Percentiles rank a stretch among this genome's conserved stretches.
These are phyloP conservation scores for Teunomyces barrocoloradensis DNA, from an alignment of 805 yeast genomes.

Conservation along the genomic window DNA sequence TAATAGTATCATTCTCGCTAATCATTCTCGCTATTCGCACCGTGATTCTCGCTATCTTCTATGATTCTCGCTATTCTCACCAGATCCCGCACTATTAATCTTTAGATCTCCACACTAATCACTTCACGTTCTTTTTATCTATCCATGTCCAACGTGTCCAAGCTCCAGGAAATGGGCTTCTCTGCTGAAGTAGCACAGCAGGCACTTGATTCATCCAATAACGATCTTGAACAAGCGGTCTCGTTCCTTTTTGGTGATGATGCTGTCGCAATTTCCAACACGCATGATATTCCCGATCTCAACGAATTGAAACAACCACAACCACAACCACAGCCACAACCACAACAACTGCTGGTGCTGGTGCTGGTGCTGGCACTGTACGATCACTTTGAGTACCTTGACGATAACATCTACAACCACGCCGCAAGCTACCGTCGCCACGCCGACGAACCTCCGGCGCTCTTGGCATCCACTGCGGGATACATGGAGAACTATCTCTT, in stretches of 20 bases:
- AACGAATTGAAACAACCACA: conserved; percentile 1
- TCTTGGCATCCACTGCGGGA: conserved; percentile 13
- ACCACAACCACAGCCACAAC: neutral
- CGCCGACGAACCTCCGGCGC: conserved; percentile 14
- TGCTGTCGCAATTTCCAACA: conserved; percentile 26
- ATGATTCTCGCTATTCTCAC: neutral
- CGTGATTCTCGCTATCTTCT: neutral
- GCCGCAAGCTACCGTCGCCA: conserved; percentile 35
- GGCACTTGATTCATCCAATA: conserved; percentile 33
- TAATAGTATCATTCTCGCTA: no score
- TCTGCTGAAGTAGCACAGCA: conserved; percentile 31
- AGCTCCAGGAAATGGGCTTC: conserved; percentile 40
- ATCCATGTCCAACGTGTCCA: conserved; percentile 12
- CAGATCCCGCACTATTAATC: neutral
- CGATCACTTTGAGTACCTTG: neutral
- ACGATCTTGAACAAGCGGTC: conserved; percentile 33
- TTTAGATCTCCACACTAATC: no score
- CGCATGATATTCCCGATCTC: conserved; percentile 32
- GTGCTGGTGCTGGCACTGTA: neutral
- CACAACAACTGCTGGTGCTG: neutral
- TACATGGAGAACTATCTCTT: conserved; percentile 25
- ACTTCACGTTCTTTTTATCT: neutral
- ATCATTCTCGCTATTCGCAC: neutral
- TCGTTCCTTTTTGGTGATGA: conserved; percentile 34
- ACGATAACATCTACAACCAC: conserved; percentile 22